These are phyloP conservation scores for Colletotrichum lupini DNA, from an alignment of 2,329 filamentous ascomycete species.

Conservation along the genomic window DNA sequence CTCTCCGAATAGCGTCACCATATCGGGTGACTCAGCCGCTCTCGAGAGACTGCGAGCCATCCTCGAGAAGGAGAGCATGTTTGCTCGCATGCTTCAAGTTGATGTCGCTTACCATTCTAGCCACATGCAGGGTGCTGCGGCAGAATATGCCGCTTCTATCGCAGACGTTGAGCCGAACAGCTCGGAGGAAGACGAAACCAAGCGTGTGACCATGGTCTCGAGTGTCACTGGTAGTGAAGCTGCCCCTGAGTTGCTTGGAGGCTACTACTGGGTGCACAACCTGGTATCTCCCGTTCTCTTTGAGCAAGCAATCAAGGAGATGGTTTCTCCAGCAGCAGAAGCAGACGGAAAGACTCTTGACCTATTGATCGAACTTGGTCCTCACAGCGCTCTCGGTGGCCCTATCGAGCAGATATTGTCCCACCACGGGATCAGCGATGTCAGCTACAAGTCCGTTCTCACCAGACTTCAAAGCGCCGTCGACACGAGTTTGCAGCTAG, in stretches of 20 bases:
- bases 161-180: background rate
- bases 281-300: slow-evolving; percentile 26
- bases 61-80: slow-evolving; percentile 52
- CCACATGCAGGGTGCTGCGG: slow-evolving; percentile 31
- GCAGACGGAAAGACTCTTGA: background rate
- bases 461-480: slow-evolving; percentile 37
- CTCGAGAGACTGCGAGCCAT: slow-evolving; percentile 43
- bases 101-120: slow-evolving; percentile 39
- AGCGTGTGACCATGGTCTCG: background rate
- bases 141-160: background rate
- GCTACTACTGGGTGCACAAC: slow-evolving; percentile 33
- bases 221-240: slow-evolving; percentile 3
- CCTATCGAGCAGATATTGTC: slow-evolving; percentile 6
- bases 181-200: background rate
- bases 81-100: slow-evolving; percentile 37
- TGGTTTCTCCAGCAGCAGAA: background rate
- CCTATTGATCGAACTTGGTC: slow-evolving; percentile 11
- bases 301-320: background rate
- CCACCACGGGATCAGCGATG: background rate
- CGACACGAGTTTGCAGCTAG: slow-evolving; percentile 18
- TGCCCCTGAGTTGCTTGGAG: background rate
- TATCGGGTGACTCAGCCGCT: slow-evolving; percentile 36
- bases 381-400: slow-evolving; percentile 3
- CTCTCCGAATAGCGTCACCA: slow-evolving; percentile 39
- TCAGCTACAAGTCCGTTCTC: slow-evolving; percentile 10